A percentile compares a stretch with the other conserved stretches of the same genome.
Conservation (phyloP, 2,329 filamentous ascomycete species). For the Pseudopyrenochaeta lycopersici region DNA sequence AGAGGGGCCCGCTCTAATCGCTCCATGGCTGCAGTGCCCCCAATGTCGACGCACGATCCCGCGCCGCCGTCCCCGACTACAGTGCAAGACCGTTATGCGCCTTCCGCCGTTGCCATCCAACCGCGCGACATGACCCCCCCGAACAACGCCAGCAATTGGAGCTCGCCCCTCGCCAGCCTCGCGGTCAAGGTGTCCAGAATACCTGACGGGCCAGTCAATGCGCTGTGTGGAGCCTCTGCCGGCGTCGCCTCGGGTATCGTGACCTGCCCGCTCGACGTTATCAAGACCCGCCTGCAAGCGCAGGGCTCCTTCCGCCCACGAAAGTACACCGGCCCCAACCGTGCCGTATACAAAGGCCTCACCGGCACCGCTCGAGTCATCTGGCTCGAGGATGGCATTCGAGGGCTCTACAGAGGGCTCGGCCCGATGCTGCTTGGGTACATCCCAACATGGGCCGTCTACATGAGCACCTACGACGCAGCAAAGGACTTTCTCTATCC, state of each 20-base stretch:
- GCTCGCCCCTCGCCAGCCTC: conserved; percentile 42
- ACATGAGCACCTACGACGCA: conserved; percentile 95
- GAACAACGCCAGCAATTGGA: conserved; percentile 22
- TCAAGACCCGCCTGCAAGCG: conserved; percentile 97
- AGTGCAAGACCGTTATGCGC: conserved; percentile 45
- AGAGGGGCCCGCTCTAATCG: conserved; percentile 27
- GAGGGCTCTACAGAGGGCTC: conserved; percentile 90
- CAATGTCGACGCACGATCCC: conserved; percentile 48
- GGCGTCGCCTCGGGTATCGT: conserved; percentile 94
- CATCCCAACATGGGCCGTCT: conserved; percentile 96
- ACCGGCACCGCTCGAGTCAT: conserved; percentile 87
- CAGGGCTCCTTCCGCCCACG: conserved; percentile 80
- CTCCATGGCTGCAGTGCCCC: conserved; percentile 35
- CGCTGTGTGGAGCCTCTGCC: conserved; percentile 84
- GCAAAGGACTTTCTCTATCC: conserved; percentile 78
- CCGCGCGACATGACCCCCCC: conserved; percentile 30
- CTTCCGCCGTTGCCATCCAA: conserved; percentile 21
- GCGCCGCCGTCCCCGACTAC: conserved; percentile 48
- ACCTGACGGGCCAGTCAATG: conserved; percentile 72
- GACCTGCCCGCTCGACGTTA: conserved; percentile 96
- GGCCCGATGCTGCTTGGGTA: conserved; percentile 96
- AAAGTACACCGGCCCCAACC: conserved; percentile 59
- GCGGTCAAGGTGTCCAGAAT: conserved; percentile 56
- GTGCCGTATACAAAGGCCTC: conserved; percentile 80
- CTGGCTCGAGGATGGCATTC: conserved; percentile 85